Conservation (phyloP, 2,329 filamentous ascomycete genomes). For the Mollisiaceae sp. region DNA sequence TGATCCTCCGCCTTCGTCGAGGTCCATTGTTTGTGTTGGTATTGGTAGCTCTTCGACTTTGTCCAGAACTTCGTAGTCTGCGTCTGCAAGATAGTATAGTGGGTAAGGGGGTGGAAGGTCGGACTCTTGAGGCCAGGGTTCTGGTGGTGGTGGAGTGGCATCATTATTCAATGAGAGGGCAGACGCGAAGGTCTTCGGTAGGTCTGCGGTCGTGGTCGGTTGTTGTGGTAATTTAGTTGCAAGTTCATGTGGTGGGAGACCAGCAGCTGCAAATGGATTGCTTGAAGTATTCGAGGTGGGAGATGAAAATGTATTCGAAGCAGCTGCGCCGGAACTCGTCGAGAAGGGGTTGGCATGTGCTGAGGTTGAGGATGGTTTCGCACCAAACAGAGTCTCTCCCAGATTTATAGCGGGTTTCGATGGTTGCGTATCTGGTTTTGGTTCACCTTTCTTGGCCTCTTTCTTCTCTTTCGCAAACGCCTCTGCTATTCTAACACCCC, state of each 20-base stretch:
- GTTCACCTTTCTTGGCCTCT: conserved; percentile 40
- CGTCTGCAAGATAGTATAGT: conserved; percentile 79
- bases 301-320: conserved; percentile 65
- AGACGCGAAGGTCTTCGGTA: conserved; percentile 71
- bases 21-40: conserved; percentile 53
- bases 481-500: conserved; percentile 63
- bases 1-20: conserved; percentile 49
- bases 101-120: conserved; percentile 75
- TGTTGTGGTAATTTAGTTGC: conserved; percentile 51
- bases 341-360: conserved; percentile 66
- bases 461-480: conserved; percentile 36
- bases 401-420: conserved; percentile 48
- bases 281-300: conserved; percentile 44
- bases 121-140: conserved; percentile 77
- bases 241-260: conserved; percentile 34
- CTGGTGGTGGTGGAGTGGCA: conserved; percentile 51
- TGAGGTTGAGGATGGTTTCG: conserved; percentile 52
- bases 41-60: conserved; percentile 55
- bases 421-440: conserved; percentile 35
- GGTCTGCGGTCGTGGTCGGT: conserved; percentile 39
- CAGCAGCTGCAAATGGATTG: conserved; percentile 53
- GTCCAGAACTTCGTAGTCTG: conserved; percentile 89
- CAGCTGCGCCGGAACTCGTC: conserved; percentile 41
- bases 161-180: conserved; percentile 74
- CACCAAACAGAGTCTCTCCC: conserved; percentile 74